Percentiles rank a stretch among this genome's conserved stretches.
Conservation (phyloP, 75 land plant species). For the Cunninghamia lanceolata region DNA sequence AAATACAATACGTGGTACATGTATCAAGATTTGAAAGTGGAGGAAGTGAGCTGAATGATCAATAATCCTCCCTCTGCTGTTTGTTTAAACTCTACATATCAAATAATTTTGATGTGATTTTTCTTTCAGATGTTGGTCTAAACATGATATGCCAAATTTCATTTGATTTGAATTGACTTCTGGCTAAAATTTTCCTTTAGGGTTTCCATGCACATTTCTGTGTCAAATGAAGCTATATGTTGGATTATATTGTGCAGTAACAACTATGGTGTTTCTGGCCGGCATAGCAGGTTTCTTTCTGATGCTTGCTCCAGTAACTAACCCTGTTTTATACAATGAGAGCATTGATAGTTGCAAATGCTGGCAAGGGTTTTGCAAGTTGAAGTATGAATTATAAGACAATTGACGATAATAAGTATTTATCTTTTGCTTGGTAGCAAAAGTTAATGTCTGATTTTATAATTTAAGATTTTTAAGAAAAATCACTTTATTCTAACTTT, state of each 20-base stretch:
- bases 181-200: background rate
- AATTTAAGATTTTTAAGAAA: background rate
- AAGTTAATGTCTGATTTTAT: background rate
- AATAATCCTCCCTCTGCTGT: background rate
- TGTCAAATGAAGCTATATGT: background rate
- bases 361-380: slow-evolving; percentile 63
- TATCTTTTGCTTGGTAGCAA: background rate
- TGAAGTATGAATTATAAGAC: slow-evolving; percentile 7
- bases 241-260: slow-evolving; percentile 1
- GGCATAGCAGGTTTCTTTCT: slow-evolving; percentile 40
- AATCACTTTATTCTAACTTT: background rate
- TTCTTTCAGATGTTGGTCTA: background rate
- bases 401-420: background rate
- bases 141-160: background rate
- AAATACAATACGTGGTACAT: background rate
- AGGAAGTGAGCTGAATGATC: background rate
- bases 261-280: slow-evolving; percentile 28
- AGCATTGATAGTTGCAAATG: slow-evolving; percentile 44
- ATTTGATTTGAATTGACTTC: slow-evolving; percentile 1
- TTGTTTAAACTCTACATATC: background rate
- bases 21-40: background rate
- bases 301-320: slow-evolving; percentile 51
- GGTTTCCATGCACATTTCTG: background rate
- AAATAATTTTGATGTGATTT: background rate
- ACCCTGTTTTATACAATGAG: slow-evolving; percentile 43